These are phyloP conservation scores for Protomyces lactucae-debilis DNA, from an alignment of 1,139 yeast genomes.

Conservation along the genomic window DNA sequence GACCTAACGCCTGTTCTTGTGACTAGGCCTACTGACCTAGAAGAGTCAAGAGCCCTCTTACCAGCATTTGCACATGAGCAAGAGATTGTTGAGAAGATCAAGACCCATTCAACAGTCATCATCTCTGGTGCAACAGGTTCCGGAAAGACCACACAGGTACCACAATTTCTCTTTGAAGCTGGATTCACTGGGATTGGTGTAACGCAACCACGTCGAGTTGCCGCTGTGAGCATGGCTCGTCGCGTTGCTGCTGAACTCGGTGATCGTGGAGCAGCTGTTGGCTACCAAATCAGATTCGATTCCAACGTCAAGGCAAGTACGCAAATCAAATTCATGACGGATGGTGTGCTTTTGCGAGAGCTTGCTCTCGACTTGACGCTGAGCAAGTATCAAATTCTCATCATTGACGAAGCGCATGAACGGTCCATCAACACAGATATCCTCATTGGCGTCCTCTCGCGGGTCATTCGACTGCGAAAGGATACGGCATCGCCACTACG, in stretches of 20 bases:
- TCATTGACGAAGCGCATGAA: constrained; percentile 98
- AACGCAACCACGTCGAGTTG: constrained; percentile 97
- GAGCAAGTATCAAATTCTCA: constrained; percentile 72
- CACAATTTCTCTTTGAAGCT: constrained; percentile 84
- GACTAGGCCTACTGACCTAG: constrained; percentile 59
- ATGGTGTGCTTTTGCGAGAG: constrained; percentile 91
- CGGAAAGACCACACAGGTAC: constrained; percentile 96
- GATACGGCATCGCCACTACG: constrained; percentile 49
- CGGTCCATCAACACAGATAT: constrained; percentile 94
- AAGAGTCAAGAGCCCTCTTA: constrained; percentile 59
- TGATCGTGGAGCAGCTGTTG: constrained; percentile 65
- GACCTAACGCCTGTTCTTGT: constrained; percentile 67
- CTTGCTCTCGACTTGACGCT: constrained; percentile 81
- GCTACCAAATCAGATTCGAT: constrained; percentile 89
- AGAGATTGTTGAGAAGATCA: constrained; percentile 89
- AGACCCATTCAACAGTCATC: constrained; percentile 84
- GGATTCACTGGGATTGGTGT: constrained; percentile 88
- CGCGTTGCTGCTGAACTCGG: constrained; percentile 85
- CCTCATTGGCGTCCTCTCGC: constrained; percentile 85
- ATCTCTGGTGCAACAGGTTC: constrained; percentile 98
- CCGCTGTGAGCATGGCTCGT: constrained; percentile 95
- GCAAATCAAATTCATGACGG: constrained; percentile 93
- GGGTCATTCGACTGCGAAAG: constrained; percentile 68
- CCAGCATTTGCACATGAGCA: constrained; percentile 94
- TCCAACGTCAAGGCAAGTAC: constrained; percentile 65